Conservation (phyloP, 1,139 yeast genomes). For the Blastobotrys buckinghamii region DNA sequence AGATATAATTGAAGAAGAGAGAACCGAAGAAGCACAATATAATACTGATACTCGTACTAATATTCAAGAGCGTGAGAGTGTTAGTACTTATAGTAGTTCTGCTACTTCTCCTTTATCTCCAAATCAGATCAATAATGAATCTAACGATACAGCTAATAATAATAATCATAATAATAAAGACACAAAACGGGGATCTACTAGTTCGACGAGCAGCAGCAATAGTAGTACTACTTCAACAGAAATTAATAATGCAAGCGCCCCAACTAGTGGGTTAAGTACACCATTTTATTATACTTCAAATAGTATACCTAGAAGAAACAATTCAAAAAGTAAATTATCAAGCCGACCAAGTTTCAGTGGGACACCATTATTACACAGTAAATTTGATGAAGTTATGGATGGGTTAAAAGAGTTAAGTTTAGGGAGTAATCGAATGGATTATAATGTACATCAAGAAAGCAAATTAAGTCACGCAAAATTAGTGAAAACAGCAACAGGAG, state of each 20-base stretch:
- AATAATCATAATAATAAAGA: too few relatives aligned
- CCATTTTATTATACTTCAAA: background rate
- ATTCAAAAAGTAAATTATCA: background rate
- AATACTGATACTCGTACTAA: too few relatives aligned
- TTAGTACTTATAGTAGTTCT: too few relatives aligned
- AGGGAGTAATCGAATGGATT: constrained; percentile 1
- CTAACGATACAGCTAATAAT: too few relatives aligned
- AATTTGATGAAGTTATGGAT: constrained; percentile 25
- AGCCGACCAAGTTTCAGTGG: constrained; percentile 12
- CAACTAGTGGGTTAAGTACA: constrained; percentile 1
- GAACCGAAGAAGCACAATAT: too few relatives aligned
- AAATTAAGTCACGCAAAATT: background rate
- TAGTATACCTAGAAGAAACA: background rate
- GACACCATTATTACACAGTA: constrained; percentile 20
- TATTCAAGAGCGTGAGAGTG: too few relatives aligned
- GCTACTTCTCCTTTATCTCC: too few relatives aligned
- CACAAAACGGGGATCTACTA: too few relatives aligned
- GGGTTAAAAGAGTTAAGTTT: constrained; percentile 23
- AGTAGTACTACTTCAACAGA: too few relatives aligned
- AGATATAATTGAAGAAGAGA: too few relatives aligned
- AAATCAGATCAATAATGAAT: too few relatives aligned
- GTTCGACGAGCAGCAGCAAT: too few relatives aligned
- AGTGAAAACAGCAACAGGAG: constrained; percentile 81
- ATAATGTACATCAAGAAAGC: background rate
- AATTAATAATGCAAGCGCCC: background rate